A percentile compares a stretch with the other conserved stretches of the same genome.
These are phyloP conservation scores for Scortechinia acanthostroma DNA, from an alignment of 2,329 filamentous ascomycete genomes.

Conservation along the genomic window DNA sequence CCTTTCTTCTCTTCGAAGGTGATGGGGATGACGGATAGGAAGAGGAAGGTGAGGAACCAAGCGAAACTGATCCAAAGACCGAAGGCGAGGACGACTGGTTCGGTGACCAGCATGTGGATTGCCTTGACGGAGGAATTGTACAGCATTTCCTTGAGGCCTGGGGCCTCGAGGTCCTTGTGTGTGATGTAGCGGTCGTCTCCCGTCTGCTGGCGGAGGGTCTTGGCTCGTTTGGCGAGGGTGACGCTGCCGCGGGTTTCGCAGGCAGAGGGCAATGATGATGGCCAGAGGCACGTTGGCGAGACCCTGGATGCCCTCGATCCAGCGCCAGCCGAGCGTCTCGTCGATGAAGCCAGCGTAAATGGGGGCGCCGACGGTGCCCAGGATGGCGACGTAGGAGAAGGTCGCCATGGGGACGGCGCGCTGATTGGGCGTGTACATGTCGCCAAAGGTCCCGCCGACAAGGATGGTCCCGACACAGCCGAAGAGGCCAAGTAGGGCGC, in stretches of 20 bases:
- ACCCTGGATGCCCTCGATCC: slow-evolving; percentile 43
- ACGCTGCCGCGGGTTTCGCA: slow-evolving; percentile 38
- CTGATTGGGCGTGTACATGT: slow-evolving; percentile 35
- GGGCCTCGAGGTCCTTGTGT: slow-evolving; percentile 39
- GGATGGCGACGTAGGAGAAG: slow-evolving; percentile 38
- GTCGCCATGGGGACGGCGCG: slow-evolving; percentile 35
- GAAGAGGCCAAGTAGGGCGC: slow-evolving; percentile 35
- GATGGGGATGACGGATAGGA: slow-evolving; percentile 39
- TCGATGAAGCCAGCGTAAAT: slow-evolving; percentile 46
- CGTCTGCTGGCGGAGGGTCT: slow-evolving; percentile 32
- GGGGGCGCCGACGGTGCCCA: slow-evolving; percentile 41
- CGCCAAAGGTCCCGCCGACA: slow-evolving; percentile 37
- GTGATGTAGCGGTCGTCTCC: slow-evolving; percentile 39
- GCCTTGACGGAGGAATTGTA: slow-evolving; percentile 41
- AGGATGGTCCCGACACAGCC: slow-evolving; percentile 39
- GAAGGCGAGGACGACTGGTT: slow-evolving; percentile 11
- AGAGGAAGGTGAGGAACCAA: slow-evolving; percentile 44
- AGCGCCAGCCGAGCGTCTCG: slow-evolving; percentile 40
- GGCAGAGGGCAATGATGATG: slow-evolving; percentile 30
- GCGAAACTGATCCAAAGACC: slow-evolving; percentile 42
- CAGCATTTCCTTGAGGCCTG: slow-evolving; percentile 32
- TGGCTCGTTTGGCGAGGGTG: slow-evolving; percentile 37
- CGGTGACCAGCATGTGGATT: slow-evolving; percentile 10
- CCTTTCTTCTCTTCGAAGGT: slow-evolving; percentile 40
- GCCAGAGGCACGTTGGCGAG: slow-evolving; percentile 38